Evolutionary conservation across 2,329 filamentous ascomycete genomes (phyloP).

Genomic region (Fusarium oxysporum): DNA sequence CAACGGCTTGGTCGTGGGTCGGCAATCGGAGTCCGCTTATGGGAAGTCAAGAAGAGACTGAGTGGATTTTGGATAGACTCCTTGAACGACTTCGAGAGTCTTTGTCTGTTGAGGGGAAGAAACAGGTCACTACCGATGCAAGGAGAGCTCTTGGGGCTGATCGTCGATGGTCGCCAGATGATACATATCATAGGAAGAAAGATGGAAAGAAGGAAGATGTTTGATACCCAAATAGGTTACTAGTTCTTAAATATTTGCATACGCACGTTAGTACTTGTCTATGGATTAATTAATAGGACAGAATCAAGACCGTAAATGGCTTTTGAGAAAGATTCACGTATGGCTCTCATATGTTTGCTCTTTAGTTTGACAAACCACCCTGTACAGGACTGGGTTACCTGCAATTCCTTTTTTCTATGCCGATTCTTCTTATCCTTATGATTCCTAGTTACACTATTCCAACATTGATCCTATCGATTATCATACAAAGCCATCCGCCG

Average conservation of each 20-base stretch:
- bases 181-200: background rate
- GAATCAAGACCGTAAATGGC: background rate
- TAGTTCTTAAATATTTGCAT: background rate
- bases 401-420: background rate
- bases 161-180: slow-evolving; percentile 6
- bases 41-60: slow-evolving; percentile 73
- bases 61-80: slow-evolving; percentile 78
- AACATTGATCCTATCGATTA: background rate
- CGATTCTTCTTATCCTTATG: background rate
- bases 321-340: background rate
- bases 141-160: slow-evolving; percentile 15
- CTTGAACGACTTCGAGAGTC: slow-evolving; percentile 62
- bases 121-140: slow-evolving; percentile 15
- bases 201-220: background rate
- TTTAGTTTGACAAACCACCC: too few relatives aligned
- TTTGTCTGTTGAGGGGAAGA: slow-evolving; percentile 39
- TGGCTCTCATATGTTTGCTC: background rate
- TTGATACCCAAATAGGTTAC: slow-evolving; percentile 4
- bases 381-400: background rate
- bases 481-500: slow-evolving; percentile 11
- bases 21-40: slow-evolving; percentile 76
- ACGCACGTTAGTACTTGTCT: background rate
- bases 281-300: background rate
- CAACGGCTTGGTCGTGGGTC: slow-evolving; percentile 75
- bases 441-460: background rate